These are phyloP conservation scores for Pestalotiopsis sp. DNA, from an alignment of 2,329 filamentous ascomycete genomes.

Conservation along the genomic window DNA sequence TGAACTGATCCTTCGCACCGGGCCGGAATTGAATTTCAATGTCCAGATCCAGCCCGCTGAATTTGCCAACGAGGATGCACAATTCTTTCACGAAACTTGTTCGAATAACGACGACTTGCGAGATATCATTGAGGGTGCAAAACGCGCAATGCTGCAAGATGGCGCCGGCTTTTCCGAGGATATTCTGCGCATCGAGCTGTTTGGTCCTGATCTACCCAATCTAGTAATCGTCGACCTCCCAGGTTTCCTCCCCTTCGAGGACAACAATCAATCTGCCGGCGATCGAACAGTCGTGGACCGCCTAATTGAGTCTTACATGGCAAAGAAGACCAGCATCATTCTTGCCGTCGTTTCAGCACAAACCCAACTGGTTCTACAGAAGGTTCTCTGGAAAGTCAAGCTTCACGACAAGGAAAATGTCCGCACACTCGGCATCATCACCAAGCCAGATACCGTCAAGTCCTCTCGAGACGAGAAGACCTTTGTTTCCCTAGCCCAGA, in stretches of 20 bases:
- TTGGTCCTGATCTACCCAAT: slow-evolving; percentile 43
- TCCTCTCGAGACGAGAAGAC: slow-evolving; percentile 39
- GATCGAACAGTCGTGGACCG: slow-evolving; percentile 31
- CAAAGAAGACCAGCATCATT: slow-evolving; percentile 52
- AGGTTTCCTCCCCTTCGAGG: slow-evolving; percentile 40
- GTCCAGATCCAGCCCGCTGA: slow-evolving; percentile 40
- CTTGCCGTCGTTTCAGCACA: slow-evolving; percentile 53
- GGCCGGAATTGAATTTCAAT: slow-evolving; percentile 34
- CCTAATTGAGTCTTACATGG: slow-evolving; percentile 54
- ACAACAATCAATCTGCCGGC: not conserved
- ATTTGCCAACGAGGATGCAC: slow-evolving; percentile 19
- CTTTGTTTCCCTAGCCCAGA: slow-evolving; percentile 36
- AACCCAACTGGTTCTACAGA: slow-evolving; percentile 56
- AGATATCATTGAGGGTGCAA: slow-evolving; percentile 54
- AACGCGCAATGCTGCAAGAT: slow-evolving; percentile 48
- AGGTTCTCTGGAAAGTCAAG: slow-evolving; percentile 43
- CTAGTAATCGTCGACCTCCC: slow-evolving; percentile 60
- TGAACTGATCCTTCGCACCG: slow-evolving; percentile 56
- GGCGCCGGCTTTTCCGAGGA: slow-evolving; percentile 43
- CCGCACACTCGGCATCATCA: slow-evolving; percentile 60
- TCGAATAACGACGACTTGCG: slow-evolving; percentile 45
- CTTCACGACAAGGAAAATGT: slow-evolving; percentile 29
- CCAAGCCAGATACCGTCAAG: slow-evolving; percentile 52
- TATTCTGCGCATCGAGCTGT: slow-evolving; percentile 48
- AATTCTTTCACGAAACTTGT: slow-evolving; percentile 31